A percentile compares a stretch with the other conserved stretches of the same genome.
These are phyloP conservation scores for Cenchrus americanus DNA, from an alignment of 176 grass and related monocot species.

Conservation along the genomic window DNA sequence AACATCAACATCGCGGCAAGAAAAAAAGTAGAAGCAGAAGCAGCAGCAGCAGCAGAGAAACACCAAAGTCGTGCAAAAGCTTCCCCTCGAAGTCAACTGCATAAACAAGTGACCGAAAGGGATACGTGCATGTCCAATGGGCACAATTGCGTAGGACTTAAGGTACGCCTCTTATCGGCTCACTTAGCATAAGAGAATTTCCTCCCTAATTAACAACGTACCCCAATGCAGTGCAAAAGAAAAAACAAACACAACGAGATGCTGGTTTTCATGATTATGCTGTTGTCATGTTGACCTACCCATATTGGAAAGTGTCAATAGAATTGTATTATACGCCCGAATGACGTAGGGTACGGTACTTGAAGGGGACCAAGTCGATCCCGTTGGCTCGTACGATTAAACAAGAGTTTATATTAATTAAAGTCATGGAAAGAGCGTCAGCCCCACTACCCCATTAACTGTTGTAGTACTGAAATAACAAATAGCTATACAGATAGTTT, in stretches of 20 bases:
- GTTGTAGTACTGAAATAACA: neutral
- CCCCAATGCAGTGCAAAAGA: neutral
- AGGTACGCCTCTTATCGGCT: constrained; percentile 41
- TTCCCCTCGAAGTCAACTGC: constrained; percentile 42
- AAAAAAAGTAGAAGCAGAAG: neutral
- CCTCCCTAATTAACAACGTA: neutral
- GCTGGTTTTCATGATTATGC: constrained; percentile 9
- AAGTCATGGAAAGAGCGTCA: constrained; percentile 18
- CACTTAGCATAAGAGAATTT: constrained; percentile 33
- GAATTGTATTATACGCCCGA: constrained; percentile 33
- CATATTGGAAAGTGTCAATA: constrained; percentile 35
- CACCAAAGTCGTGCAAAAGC: constrained; percentile 11
- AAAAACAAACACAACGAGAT: neutral
- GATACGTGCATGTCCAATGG: constrained; percentile 24
- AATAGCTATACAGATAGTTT: constrained; percentile 23
- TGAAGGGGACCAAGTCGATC: constrained; percentile 13
- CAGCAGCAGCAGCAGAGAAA: neutral
- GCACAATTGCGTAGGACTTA: constrained; percentile 52
- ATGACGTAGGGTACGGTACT: constrained; percentile 28
- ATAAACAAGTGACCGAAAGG: constrained; percentile 47
- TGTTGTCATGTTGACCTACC: constrained; percentile 49
- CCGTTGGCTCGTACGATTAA: constrained; percentile 11
- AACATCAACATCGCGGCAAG: neutral
- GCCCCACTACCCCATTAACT: constrained; percentile 9
- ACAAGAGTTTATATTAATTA: constrained; percentile 30